These are phyloP conservation scores for Macroventuria anomochaeta DNA, from an alignment of 2,329 filamentous ascomycete genomes.

Conservation along the genomic window DNA sequence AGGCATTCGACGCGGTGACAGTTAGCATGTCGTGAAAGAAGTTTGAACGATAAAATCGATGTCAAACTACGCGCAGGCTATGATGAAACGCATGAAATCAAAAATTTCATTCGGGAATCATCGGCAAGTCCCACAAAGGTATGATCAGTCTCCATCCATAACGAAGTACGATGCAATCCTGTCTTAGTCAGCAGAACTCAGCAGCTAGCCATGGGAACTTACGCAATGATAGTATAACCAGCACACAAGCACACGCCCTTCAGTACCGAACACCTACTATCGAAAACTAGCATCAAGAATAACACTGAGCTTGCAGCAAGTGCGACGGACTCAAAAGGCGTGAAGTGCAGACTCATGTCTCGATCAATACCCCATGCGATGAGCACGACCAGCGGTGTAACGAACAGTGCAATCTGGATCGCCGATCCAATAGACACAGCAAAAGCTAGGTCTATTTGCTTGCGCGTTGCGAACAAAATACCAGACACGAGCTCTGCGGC, in stretches of 20 bases:
- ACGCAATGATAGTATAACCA: conserved; percentile 22
- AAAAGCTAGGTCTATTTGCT: conserved; percentile 68
- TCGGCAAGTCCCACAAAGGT: no score
- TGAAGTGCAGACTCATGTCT: conserved; percentile 76
- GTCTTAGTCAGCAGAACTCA: background rate
- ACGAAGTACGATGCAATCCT: conserved; percentile 16
- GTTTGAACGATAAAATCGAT: no score
- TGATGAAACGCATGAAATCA: no score
- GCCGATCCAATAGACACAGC: conserved; percentile 65
- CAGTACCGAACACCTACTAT: conserved; percentile 15
- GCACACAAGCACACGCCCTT: conserved; percentile 19
- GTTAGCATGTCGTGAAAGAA: no score
- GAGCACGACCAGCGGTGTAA: conserved; percentile 64
- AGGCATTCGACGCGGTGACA: no score
- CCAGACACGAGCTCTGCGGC: conserved; percentile 67
- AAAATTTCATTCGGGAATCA: no score
- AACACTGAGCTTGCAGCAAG: conserved; percentile 38
- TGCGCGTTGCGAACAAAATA: conserved; percentile 62
- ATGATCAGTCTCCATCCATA: no score
- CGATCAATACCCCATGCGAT: conserved; percentile 64
- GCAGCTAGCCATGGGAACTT: conserved; percentile 1
- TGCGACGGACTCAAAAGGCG: conserved; percentile 77
- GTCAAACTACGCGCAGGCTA: no score
- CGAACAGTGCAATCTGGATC: conserved; percentile 66
- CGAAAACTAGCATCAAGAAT: conserved; percentile 18